Evolutionary conservation across 768 basidiomycete species (phyloP), one percentile per base, ranked within the genome.

Genomic region (Mycena galopus): DNA sequence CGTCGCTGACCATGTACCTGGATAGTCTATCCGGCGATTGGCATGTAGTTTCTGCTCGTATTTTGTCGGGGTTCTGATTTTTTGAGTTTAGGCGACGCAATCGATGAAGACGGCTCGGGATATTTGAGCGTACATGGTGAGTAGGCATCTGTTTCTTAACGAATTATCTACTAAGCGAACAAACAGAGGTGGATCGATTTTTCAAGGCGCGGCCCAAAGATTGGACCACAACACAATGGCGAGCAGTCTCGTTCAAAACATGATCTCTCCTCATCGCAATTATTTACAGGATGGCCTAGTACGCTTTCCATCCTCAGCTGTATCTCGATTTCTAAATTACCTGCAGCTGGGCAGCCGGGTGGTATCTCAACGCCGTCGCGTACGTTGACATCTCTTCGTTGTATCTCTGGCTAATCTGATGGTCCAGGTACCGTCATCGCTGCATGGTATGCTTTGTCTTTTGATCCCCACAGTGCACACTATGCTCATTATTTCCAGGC

Each of bases 341-440:
- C 27, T 56, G 7, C 55, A 80, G 79, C 55, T 78, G 78, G 75
- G 78, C 79, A 0, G 78, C 58, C 10, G 79, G 79, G 14, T 78
- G 78, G 65, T 76, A 78, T 56, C 72, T 75, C 60, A 77, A 77
- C 47, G 70, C 77, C 14, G 57, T 79, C 35, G 53, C 73, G 73
- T 80, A 58, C 29, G 76, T 69, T 3, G 42, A 50, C 17, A 56
- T 29, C 11, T 12, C 50, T 53, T 25, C 50, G 30, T 47, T 35
- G 1, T 4, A 56, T 17, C 19, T 25, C 7, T 63, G 21, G 9
- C 50, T 63, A 12, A 44, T 30, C 6, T 25, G 5, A 17, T 29
- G 23, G 16, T 9, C 33, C 35, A 62, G 47, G 21, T 72, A 71
- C 58, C 65, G 73, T 25, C 59, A 67, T 56, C 73, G 70, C 23